Base-by-base conservation (phyloP, 345 rosid species). In the Firmiana major region DNA sequence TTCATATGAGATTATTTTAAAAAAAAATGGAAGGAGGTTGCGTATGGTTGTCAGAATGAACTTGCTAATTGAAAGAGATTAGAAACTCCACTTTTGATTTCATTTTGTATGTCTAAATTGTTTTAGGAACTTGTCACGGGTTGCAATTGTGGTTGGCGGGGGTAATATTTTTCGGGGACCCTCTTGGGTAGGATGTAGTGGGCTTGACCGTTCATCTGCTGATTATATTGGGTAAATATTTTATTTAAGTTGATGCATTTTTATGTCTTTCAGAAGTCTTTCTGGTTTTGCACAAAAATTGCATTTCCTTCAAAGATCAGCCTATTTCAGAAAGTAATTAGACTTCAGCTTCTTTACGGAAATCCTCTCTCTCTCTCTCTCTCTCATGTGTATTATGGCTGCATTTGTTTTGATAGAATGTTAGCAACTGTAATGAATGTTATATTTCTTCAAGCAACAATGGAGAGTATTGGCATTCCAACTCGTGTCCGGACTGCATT, bases 401-500 rank as follows among this genome's bases (percentile, higher is more conserved):
- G 22, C 58, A 49, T 69, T 77, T 26, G n/a, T 58, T 72, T 81
- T 73, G 63, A 70, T 80, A 95, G 98, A 79, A 95, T 92, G 98
- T 77, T 95, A 57, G 99, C 99, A n/a, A 93, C 98, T 55, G 97
- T 93, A 48, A 93, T 95, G 99, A 95, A 95, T 83, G 97, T 97
- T 36, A 90, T 93, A 74, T 95, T 87, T 85, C 98, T 95, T 77
- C 94, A 93, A 86, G 97, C 99, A 45, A 95, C 98, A 13, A 93
- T 95, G 98, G 98, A 94, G 86, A 93, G 97, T 60, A 85, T 94
- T 1, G 98, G 98, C 78, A 91, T 94, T 66, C 94, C 97, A 53
- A 92, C 97, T 3, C 91, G 97, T 78, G 98, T 94, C 51, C 98
- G 91, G 89, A 94, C 97, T 16, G 97, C 99, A 75, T 96, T 93